Base-by-base conservation (phyloP, 805 yeast genomes). In the Candida nemodendra region DNA sequence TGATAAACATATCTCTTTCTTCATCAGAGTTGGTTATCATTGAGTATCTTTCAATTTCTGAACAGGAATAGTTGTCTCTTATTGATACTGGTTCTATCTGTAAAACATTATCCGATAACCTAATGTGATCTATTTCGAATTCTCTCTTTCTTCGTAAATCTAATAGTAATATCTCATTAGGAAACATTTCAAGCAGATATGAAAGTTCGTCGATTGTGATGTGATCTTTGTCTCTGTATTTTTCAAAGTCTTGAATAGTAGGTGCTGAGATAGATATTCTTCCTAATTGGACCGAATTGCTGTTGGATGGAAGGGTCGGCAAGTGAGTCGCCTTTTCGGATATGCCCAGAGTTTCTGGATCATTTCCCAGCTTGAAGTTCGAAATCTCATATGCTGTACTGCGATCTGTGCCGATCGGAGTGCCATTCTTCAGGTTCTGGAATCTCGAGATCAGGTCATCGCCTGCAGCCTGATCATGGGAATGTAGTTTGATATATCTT, bases 51-150 rank as follows among this genome's bases (percentile, higher is more conserved):
- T 83, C 85, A n/a, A 90, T 62, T 38, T 83, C 91, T n/a, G 57
- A 61, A 50, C 84, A 86, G 0, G 75, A 67, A 53, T 76, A 75
- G 8, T 65, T 62, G 1, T 61, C 57, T 36, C 78, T 61, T 14
- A 81, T 64, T 1, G 78, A 69, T 14, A 73, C 68, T 0, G 97
- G 96, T 36, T 87, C 95, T 14, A 90, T 72, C 54, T 90, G 85
- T 9, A 86, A 71, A 7, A 84, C 59, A 37, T 83, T 76, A 9
- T 65, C 61, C 18, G 77, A 64, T 9, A 72, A 65, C 16, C 56
- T 53, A 11, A 90, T 78, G 58, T 88, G 96, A 32, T 76, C 74
- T 29, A 66, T 64, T 32, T 77, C 74, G 54, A 73, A 89, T 25
- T 77, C 80, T 14, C 65, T 66, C 27, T 81, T 66, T 13, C 81